These are phyloP conservation scores for Puccinia coronata DNA, from an alignment of 1,284 basidiomycete genomes.

Conservation along the genomic window DNA sequence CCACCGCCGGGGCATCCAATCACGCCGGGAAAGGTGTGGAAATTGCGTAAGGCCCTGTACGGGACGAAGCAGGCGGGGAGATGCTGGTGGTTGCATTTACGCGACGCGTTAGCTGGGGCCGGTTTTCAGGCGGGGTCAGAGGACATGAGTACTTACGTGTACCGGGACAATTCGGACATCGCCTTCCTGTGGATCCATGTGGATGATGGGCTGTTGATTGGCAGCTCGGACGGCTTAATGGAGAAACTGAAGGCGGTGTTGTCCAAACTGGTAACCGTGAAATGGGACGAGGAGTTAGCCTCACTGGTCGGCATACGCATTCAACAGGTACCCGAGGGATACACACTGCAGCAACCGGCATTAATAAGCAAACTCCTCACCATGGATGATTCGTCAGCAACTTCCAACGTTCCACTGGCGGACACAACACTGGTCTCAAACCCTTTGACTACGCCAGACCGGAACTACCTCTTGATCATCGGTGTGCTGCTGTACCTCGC, in stretches of 20 bases:
- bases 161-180: background rate
- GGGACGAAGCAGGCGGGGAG: constrained; percentile 7
- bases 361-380: background rate
- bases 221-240: background rate
- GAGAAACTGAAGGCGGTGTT: background rate
- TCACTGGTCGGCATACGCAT: background rate
- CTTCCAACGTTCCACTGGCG: background rate
- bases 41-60: background rate
- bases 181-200: background rate
- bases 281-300: background rate
- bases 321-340: background rate
- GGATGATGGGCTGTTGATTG: background rate
- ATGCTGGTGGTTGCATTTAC: too few species aligned
- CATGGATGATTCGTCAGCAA: background rate
- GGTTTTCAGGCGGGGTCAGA: background rate
- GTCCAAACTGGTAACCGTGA: background rate
- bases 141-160: background rate
- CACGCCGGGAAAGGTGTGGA: background rate
- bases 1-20: background rate
- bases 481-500: background rate
- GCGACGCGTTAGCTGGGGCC: background rate
- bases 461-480: background rate
- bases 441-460: background rate
- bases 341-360: background rate
- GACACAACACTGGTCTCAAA: background rate